phyloP scores from a whole-genome alignment of 2,329 filamentous ascomycete species.

The Calcarisporium arbuscula region DNA sequence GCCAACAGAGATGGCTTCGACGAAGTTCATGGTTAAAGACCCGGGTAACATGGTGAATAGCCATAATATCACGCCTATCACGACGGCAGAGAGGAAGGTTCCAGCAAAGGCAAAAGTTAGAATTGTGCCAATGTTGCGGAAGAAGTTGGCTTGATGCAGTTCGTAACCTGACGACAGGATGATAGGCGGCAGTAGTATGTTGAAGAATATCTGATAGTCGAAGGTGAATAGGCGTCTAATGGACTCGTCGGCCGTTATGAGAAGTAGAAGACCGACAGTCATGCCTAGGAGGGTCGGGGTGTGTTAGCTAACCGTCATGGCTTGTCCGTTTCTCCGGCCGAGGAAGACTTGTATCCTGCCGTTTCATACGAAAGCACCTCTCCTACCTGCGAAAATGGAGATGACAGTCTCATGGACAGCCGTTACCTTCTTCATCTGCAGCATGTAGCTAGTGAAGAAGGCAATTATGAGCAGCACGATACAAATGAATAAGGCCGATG shows the following conservation, averaged over 20 bases:
- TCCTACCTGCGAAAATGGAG: constrained; percentile 85
- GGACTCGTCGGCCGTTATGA: constrained; percentile 72
- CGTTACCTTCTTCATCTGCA: constrained; percentile 95
- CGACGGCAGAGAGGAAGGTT: constrained; percentile 94
- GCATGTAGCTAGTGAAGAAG: constrained; percentile 93
- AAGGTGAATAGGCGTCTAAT: constrained; percentile 91
- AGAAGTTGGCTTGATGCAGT: constrained; percentile 97
- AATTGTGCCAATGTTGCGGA: constrained; percentile 95
- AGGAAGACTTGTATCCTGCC: not conserved
- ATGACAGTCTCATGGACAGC: constrained; percentile 97
- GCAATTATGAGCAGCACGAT: constrained; percentile 90
- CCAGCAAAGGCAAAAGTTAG: constrained; percentile 96
- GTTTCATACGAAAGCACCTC: constrained; percentile 12
- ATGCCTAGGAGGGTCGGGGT: constrained; percentile 56
- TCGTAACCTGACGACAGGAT: constrained; percentile 97
- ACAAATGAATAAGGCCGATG: constrained; percentile 95
- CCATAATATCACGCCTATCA: constrained; percentile 82
- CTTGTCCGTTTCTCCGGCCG: not conserved
- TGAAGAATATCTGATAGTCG: constrained; percentile 99
- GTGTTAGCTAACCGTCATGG: not conserved
- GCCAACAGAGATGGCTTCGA: constrained; percentile 93
- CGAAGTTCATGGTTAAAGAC: constrained; percentile 78
- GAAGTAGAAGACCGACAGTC: constrained; percentile 85
- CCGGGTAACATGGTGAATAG: constrained; percentile 83
- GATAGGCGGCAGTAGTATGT: constrained; percentile 94